A percentile compares a stretch with the other conserved stretches of the same genome.
These are phyloP conservation scores for Hyaloperonospora arabidopsidis DNA, from an alignment of 352 stramenopile genomes.

Conservation along the genomic window DNA sequence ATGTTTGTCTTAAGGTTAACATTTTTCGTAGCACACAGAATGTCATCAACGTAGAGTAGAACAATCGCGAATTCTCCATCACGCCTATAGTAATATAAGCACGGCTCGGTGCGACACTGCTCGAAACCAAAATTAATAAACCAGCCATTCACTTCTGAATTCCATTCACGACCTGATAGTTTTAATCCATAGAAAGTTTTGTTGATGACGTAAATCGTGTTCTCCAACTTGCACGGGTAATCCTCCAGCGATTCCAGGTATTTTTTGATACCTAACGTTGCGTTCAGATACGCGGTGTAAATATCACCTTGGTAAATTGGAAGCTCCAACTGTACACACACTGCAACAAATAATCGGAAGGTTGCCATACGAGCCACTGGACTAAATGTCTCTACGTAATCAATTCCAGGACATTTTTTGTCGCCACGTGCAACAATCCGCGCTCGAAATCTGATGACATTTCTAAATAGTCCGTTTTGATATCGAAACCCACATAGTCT, in stretches of 20 bases:
- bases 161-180: slow-evolving; percentile 18
- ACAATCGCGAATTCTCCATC: slow-evolving; percentile 13
- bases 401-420: slow-evolving; percentile 11
- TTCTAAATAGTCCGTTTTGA: slow-evolving; percentile 6
- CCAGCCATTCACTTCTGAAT: slow-evolving; percentile 16
- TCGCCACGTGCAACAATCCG: background rate
- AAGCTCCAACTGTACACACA: slow-evolving; percentile 3
- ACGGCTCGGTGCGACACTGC: slow-evolving; percentile 11
- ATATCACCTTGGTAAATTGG: slow-evolving; percentile 6
- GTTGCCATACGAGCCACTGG: slow-evolving; percentile 7
- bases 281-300: slow-evolving; percentile 12
- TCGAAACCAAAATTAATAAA: slow-evolving; percentile 9
- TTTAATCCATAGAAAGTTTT: slow-evolving; percentile 19
- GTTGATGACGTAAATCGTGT: slow-evolving; percentile 9
- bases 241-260: slow-evolving; percentile 10
- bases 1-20: slow-evolving; percentile 12
- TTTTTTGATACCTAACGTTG: slow-evolving; percentile 7
- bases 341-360: slow-evolving; percentile 8
- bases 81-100: slow-evolving; percentile 12
- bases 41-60: slow-evolving; percentile 24
- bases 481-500: slow-evolving; percentile 10
- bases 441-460: slow-evolving; percentile 5
- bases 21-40: slow-evolving; percentile 21
- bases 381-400: slow-evolving; percentile 12
- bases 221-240: slow-evolving; percentile 13